Evolutionary conservation across 2,329 filamentous ascomycete species (phyloP), one percentile per base, ranked within the genome.

Genomic region (Xylogone sp.): DNA sequence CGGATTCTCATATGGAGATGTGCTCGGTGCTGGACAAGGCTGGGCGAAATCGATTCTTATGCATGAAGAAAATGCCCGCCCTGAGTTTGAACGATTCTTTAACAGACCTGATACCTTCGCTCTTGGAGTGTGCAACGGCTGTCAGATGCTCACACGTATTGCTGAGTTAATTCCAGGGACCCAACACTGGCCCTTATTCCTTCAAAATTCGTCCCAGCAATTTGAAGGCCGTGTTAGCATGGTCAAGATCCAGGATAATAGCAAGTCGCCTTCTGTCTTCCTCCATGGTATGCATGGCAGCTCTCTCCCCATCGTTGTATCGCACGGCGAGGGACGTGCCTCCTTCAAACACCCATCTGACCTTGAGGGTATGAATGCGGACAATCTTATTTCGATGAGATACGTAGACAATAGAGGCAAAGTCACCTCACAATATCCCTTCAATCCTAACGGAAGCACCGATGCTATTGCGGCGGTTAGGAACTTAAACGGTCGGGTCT

Each of bases 71-170:
- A 86, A 86, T 42, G 79, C 81, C 2, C 83, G 91, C 42, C 77
- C 79, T 52, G 88, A 93, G 60, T 97, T 97, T 72, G 76, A 87
- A 62, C 71, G 75, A 46, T 97, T 97, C 79, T 97, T 97, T 74
- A 79, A 84, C 59, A 83, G 94, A 24, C 81, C 85, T 3, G 90
- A 97, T 66, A 97, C 94, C 0, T 97, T 99, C 70, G 79, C 90
- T 0, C 79, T 99, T 1, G 94, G 94, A 61, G 90, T 97, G 29
- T 97, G 94, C 79, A 99, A 99, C 68, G 94, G 94, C 47, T 97
- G 94, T 67, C 94, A 99, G 71, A 96, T 97, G 83, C 76, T 97
- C 42, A 88, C 87, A 5, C 84, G 90, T 47, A 75, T 95, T 42
- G 90, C 90, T 65, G 83, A 87, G 53, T 75, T 96, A 49, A 95